Base-by-base conservation (phyloP, 2,329 filamentous ascomycete genomes). In the Fusarium protoensiforme region DNA sequence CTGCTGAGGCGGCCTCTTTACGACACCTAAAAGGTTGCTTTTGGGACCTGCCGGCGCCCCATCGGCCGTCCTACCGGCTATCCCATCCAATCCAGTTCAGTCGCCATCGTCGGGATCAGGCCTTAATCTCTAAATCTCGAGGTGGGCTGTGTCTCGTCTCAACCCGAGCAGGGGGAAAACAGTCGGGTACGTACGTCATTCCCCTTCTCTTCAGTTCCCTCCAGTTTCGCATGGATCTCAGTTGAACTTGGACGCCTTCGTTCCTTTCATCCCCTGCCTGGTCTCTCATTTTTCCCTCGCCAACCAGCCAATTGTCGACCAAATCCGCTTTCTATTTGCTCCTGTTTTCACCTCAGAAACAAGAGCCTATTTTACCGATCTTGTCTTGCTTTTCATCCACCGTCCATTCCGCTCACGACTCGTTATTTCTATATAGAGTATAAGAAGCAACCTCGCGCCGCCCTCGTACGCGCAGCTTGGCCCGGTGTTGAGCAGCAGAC, bases 121-220 rank as follows among this genome's bases (percentile, higher is more conserved):
- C 65, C 60, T 71, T 71, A 68, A 68, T 68, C 60, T 68, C 36
- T 65, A 68, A 73, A 73, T 63, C 59, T 73, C 41, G 29, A 64
- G 54, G 60, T 46, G 67, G 67, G 70, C 71, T 73, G 67, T 73
- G 71, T 67, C 61, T 73, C 61, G 71, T 67, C 61, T 73, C 61
- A 14, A 63, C 53, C 39, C 46, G 61, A 70, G 39, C 65, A 65
- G 64, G 57, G 56, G 56, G 51, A 59, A 63, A 48, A 41, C 57
- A 65, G 48, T 60, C 31, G 56, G 38, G 68, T 72, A 61, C 64
- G 56, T 72, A 61, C 68, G 56, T 72, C 43, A 68, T 71, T 60
- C 33, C 35, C 41, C 22, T 18, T 46, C 69, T 56, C 27, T 39
- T 67, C 56, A 48, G 14, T 29, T 59, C 20, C 65, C 41, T 27